Base-by-base conservation (phyloP, 192 early-diverging fungal genomes). In the Rhizoclosmatium sp. region DNA sequence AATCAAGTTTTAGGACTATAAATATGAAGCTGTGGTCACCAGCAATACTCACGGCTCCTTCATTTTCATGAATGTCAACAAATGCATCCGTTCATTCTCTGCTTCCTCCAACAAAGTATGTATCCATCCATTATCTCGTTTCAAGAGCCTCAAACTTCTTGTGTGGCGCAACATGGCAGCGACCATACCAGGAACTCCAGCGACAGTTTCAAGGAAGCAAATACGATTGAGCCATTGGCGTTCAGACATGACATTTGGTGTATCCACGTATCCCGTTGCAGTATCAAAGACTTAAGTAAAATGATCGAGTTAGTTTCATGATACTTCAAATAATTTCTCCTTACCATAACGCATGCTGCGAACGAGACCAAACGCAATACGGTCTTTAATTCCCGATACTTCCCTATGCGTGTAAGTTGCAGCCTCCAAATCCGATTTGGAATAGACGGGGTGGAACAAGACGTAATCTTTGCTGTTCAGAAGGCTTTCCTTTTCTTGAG, bases 101-200 rank as follows among this genome's bases (percentile, higher is more conserved):
- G 96, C 95, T 83, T 98, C 95, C 71, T 96, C 94, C 51, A 97
- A 84, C 56, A 98, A 77, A 69, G 95, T 95, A 14, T 87, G 86
- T 82, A 98, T 95, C 93, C 95, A 97, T n/a, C 96, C 95, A 59
- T 94, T 90, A 82, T 98, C 96, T 75, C 94, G 92, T 4, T 86
- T 84, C 83, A 95, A 88, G 1, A 89, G 81, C 16, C 95, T 91
- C 49, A 69, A 59, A 1, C 69, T 71, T 9, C 78, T 46, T 69
- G 61, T 81, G 49, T 73, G 76, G 1, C 71, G 66, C 19, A 40
- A 47, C 78, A 82, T 82, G 7, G 90, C 95, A 19, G 91, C 95
- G 0, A 96, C 95, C 93, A 97, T 94, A 45, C 97, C 97, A 12
- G 95, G 95, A 46, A 94, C 92, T 10, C 82, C 85, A 1, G 84